Percentiles rank a stretch among this genome's conserved stretches.
phyloP scores from a whole-genome alignment of 305 asterid genomes.

The Ilex paraguariensis region DNA sequence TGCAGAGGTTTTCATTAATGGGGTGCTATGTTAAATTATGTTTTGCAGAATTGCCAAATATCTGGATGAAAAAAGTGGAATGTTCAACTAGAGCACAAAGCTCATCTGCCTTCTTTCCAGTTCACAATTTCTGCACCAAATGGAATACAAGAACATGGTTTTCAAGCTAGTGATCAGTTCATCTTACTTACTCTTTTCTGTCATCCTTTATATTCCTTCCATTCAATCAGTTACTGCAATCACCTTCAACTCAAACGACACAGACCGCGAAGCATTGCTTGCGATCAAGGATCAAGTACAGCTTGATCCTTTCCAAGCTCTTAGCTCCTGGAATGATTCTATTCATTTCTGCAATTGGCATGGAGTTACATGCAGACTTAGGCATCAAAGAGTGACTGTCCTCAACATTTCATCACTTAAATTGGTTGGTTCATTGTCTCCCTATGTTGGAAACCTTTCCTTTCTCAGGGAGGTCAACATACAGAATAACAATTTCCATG shows the following conservation, averaged over 20 bases:
- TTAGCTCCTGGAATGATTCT: slow-evolving; percentile 24
- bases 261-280: slow-evolving; percentile 20
- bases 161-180: background rate
- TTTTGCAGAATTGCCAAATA: no score
- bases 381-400: slow-evolving; percentile 18
- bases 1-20: no score
- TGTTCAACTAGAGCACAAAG: no score
- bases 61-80: no score
- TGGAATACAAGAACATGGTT: background rate
- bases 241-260: slow-evolving; percentile 4
- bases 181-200: slow-evolving; percentile 1
- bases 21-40: no score
- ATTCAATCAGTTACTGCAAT: background rate
- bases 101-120: no score
- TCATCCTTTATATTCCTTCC: background rate
- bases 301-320: slow-evolving; percentile 14
- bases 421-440: slow-evolving; percentile 22
- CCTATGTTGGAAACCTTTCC: slow-evolving; percentile 23
- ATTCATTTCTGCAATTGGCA: slow-evolving; percentile 21
- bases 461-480: slow-evolving; percentile 17
- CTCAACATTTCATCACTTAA: slow-evolving; percentile 12
- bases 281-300: slow-evolving; percentile 9
- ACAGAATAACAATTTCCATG: slow-evolving; percentile 14
- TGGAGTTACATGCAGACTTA: slow-evolving; percentile 16
- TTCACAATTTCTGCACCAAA: background rate